phyloP scores from a whole-genome alignment of 2,329 filamentous ascomycete species.

The Neoascochyta sp. region DNA sequence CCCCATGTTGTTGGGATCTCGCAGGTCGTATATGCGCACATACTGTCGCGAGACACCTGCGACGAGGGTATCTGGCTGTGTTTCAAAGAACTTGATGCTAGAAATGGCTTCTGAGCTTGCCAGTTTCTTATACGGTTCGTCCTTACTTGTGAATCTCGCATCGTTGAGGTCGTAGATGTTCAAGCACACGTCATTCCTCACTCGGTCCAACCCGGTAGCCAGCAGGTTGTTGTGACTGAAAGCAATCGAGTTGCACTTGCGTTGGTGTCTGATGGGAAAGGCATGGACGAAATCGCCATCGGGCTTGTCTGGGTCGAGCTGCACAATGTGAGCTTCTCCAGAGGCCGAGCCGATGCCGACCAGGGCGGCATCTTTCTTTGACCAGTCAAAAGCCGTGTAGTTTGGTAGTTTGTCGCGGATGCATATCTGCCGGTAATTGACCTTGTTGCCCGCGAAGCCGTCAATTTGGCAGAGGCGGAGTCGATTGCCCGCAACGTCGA shows the following conservation, averaged over 20 bases:
- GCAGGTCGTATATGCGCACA: conserved; percentile 71
- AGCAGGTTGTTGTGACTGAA: conserved; percentile 70
- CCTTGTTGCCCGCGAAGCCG: conserved; percentile 28
- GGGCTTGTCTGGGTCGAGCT: conserved; percentile 61
- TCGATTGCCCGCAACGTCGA: conserved; percentile 58
- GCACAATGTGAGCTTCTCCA: conserved; percentile 71
- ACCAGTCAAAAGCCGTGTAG: conserved; percentile 66
- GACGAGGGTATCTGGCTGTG: conserved; percentile 70
- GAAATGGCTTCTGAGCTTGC: conserved; percentile 68
- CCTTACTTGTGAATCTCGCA: conserved; percentile 50
- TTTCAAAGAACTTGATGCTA: conserved; percentile 76
- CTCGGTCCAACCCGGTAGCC: conserved; percentile 74
- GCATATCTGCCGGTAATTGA: conserved; percentile 53
- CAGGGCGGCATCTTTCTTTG: conserved; percentile 58
- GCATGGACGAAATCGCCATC: conserved; percentile 52
- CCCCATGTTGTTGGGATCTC: conserved; percentile 51
- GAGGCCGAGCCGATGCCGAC: conserved; percentile 72
- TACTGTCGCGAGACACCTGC: conserved; percentile 73
- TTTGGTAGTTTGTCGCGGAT: conserved; percentile 55
- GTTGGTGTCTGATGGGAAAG: conserved; percentile 68
- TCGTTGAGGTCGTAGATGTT: conserved; percentile 76
- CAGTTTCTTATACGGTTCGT: conserved; percentile 53
- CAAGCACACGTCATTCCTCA: conserved; percentile 75
- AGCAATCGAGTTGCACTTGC: conserved; percentile 76
- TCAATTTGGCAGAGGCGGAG: conserved; percentile 56